phyloP scores from a whole-genome alignment of 2,329 filamentous ascomycete species.

The Botrytis squamosa region DNA sequence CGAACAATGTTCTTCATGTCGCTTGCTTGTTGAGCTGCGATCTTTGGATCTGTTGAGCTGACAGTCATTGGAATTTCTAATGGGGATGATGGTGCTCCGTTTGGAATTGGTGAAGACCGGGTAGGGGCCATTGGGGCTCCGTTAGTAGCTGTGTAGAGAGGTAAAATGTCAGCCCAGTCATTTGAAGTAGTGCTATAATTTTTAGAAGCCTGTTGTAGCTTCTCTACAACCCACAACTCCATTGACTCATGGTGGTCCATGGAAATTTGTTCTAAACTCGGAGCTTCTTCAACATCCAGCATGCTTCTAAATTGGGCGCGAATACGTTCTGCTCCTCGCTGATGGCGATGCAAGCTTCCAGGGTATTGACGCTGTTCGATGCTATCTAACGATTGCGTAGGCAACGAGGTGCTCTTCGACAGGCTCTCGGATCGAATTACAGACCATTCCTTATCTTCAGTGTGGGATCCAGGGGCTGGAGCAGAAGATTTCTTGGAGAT shows the following conservation, averaged over 20 bases:
- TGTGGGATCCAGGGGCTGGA: neutral
- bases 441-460: neutral
- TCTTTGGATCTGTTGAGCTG: conserved; percentile 40
- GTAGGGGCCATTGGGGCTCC: conserved; percentile 36
- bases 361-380: conserved; percentile 26
- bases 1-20: conserved; percentile 79
- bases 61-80: conserved; percentile 39
- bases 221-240: conserved; percentile 34
- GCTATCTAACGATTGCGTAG: conserved; percentile 21
- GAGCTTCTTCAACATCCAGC: conserved; percentile 52
- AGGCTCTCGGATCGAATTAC: conserved; percentile 19
- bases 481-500: conserved; percentile 1
- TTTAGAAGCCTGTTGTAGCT: conserved; percentile 29
- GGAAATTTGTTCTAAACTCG: conserved; percentile 38
- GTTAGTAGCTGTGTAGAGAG: conserved; percentile 40
- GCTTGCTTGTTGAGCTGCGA: conserved; percentile 41
- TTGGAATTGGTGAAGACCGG: conserved; percentile 36
- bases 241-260: conserved; percentile 33
- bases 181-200: conserved; percentile 33
- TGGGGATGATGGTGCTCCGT: conserved; percentile 34
- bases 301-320: conserved; percentile 50
- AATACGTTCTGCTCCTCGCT: conserved; percentile 30
- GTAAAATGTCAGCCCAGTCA: conserved; percentile 40
- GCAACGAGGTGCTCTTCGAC: conserved; percentile 1
- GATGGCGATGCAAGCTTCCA: conserved; percentile 33